Evolutionary conservation across 78 protist species (phyloP).

Genomic region (Cavenderia fasciculata): DNA sequence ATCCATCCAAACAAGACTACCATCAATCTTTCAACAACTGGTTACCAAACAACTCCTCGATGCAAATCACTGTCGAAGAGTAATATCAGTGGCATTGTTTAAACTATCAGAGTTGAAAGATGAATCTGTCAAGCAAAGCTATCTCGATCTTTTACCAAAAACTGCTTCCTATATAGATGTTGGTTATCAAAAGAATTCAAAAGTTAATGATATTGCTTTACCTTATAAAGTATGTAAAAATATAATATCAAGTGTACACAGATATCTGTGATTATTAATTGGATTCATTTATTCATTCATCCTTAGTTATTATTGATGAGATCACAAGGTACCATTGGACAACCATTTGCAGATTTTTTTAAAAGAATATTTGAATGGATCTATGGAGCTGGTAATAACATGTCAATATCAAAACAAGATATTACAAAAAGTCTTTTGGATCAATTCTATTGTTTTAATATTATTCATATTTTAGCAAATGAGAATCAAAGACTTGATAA

Average conservation of each 20-base stretch:
- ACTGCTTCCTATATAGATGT: slow-evolving; percentile 19
- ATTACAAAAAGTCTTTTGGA: neutral
- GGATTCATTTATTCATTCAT: too few relatives aligned
- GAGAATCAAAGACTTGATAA: slow-evolving; percentile 12
- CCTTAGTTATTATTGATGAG: neutral
- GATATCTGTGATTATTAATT: too few relatives aligned
- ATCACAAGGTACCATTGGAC: neutral
- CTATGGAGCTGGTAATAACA: neutral
- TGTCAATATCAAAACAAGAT: neutral
- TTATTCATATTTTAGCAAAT: neutral
- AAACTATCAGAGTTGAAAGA: too few relatives aligned
- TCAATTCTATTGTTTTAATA: slow-evolving; percentile 8
- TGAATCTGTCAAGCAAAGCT: slow-evolving; percentile 1
- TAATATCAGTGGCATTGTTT: slow-evolving; percentile 44
- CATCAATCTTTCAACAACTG: slow-evolving; percentile 14
- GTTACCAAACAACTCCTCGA: neutral
- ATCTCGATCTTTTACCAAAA: slow-evolving; percentile 25
- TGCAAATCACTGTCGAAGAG: slow-evolving; percentile 21
- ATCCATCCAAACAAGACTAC: slow-evolving; percentile 3
- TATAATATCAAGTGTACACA: too few relatives aligned
- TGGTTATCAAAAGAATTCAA: slow-evolving; percentile 41
- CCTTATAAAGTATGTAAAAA: slow-evolving; percentile 32
- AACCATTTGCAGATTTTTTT: slow-evolving; percentile 7
- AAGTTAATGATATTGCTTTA: slow-evolving; percentile 47
- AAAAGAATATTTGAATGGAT: slow-evolving; percentile 55